A percentile compares a stretch with the other conserved stretches of the same genome.
Conservation (phyloP, 176 grass and related monocot genomes). For the Oryza nivara region DNA sequence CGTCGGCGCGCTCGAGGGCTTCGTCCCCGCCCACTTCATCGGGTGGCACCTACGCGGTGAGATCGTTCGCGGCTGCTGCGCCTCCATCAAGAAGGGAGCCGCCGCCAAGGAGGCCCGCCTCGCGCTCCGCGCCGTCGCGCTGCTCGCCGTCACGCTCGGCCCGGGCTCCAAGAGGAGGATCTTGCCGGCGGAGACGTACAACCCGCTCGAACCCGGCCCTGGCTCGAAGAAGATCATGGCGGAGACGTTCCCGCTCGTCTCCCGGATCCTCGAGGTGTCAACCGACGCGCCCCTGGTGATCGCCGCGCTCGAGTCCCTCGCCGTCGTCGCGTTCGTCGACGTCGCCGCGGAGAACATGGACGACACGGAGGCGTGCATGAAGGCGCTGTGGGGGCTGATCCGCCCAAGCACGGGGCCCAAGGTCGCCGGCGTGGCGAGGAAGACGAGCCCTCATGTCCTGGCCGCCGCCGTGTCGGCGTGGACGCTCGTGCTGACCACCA, state of each 20-base stretch:
- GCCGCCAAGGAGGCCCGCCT: background rate
- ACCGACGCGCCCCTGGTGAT: background rate
- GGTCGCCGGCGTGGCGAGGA: background rate
- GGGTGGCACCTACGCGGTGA: too few relatives aligned
- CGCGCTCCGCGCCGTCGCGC: background rate
- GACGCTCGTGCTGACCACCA: slow-evolving; percentile 32
- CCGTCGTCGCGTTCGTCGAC: slow-evolving; percentile 32
- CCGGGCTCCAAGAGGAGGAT: too few relatives aligned
- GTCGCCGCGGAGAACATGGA: background rate
- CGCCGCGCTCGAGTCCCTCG: slow-evolving; percentile 37
- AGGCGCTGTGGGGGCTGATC: background rate
- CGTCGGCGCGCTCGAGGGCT: background rate
- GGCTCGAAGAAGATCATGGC: background rate
- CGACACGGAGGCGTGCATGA: background rate
- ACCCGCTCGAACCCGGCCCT: too few relatives aligned
- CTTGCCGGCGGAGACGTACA: too few relatives aligned
- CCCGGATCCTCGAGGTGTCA: too few relatives aligned
- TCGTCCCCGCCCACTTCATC: background rate
- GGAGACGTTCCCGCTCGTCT: too few relatives aligned
- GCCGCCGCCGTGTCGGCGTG: slow-evolving; percentile 14
- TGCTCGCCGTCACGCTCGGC: background rate
- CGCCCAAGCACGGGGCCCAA: background rate
- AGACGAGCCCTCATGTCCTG: background rate
- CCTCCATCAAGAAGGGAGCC: background rate
- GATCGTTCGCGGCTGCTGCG: background rate